A percentile compares a stretch with the other conserved stretches of the same genome.
Conservation (phyloP, 148 eudicot species). For the Fagopyrum esculentum region DNA sequence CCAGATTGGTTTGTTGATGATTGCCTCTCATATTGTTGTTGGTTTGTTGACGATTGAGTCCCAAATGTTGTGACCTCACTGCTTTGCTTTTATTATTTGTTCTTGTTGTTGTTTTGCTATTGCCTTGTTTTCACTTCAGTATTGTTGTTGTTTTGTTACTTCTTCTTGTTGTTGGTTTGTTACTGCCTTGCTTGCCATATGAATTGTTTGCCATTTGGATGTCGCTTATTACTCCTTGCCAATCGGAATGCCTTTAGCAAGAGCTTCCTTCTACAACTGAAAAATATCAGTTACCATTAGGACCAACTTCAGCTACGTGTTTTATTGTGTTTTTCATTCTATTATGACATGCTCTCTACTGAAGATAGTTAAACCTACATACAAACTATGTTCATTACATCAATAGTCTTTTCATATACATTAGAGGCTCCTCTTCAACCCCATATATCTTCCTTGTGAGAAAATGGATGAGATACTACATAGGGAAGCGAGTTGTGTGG, state of each 20-base stretch:
- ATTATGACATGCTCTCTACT: neutral
- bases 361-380: neutral
- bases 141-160: too few species aligned
- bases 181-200: slow-evolving; percentile 17
- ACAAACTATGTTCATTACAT: neutral
- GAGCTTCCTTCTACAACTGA: slow-evolving; percentile 96
- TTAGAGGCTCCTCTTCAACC: neutral
- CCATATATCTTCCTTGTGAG: neutral
- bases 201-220: slow-evolving; percentile 87
- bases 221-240: slow-evolving; percentile 42
- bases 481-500: neutral
- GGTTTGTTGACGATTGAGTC: too few species aligned
- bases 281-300: slow-evolving; percentile 6
- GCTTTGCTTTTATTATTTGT: too few species aligned
- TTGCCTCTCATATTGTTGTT: too few species aligned
- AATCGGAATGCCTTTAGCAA: slow-evolving; percentile 69
- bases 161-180: too few species aligned
- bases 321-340: neutral
- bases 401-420: neutral
- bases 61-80: too few species aligned
- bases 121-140: too few species aligned
- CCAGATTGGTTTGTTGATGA: too few species aligned
- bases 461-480: slow-evolving; percentile 4
- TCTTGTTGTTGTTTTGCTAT: too few species aligned
- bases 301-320: neutral